Evolutionary conservation across 2,329 filamentous ascomycete species (phyloP), one percentile per base, ranked within the genome.

Genomic region (Trichoderma guizhouense): DNA sequence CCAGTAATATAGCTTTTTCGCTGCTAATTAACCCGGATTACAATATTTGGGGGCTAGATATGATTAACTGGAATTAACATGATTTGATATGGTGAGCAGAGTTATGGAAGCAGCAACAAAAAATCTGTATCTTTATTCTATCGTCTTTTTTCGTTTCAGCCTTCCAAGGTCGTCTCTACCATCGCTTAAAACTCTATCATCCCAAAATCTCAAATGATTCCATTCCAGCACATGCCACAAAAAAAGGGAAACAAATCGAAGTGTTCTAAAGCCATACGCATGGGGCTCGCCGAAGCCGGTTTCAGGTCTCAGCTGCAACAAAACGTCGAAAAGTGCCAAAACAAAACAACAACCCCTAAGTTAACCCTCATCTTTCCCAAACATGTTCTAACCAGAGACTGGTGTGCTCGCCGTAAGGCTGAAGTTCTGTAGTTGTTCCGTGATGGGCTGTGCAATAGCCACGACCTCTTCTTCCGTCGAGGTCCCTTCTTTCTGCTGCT

Each of bases 381-480:
- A n/a, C 64, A 18, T 3, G 21, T 15, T 61, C 34, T 60, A 69
- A 28, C 55, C 43, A 36, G 66, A 69, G 18, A 69, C 39, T 14
- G 57, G n/a, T 6, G 57, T 36, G 57, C 57, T 62, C 21, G 66
- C n/a, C 21, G 66, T 39, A 64, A 70, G 68, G 26, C 60, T 71
- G n/a, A 67, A 72, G 30, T 55, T 72, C 39, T 72, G 69, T 18
- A 65, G 28, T 21, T 65, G 69, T 32, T 66, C 69, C 7, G 61
- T n/a, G 15, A 64, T 32, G 18, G 69, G 61, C n/a, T 71, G 32
- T 14, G 61, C 36, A 26, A 66, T 21, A 58, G n/a, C 34, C 26
- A 57, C 32, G 12, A 34, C 21, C 32, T 71, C 68, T 24, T 73
- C 72, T 18, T 60, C n/a, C 21, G 58, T n/a, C 60, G 68, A 39